These are phyloP conservation scores for Pleurotus salmoneostramineus DNA, from an alignment of 768 basidiomycete genomes.

Conservation along the genomic window DNA sequence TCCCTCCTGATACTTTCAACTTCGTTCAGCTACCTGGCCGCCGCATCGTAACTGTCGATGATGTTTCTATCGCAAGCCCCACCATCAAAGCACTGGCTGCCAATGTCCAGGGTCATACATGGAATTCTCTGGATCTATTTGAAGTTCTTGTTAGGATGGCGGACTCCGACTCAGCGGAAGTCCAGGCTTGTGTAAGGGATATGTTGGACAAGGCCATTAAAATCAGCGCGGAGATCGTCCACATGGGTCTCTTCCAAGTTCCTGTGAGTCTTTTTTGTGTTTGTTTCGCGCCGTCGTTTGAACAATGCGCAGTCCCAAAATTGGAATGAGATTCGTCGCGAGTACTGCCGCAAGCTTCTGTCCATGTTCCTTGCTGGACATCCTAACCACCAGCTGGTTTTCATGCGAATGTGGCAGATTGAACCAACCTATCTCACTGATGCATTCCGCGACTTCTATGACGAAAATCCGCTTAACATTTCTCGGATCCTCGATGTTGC, in stretches of 20 bases:
- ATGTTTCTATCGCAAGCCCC: slow-evolving; percentile 78
- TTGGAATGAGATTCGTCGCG: slow-evolving; percentile 87
- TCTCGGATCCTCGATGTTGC: slow-evolving; percentile 94
- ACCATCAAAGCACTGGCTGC: slow-evolving; percentile 91
- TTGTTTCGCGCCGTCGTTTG: slow-evolving; percentile 11
- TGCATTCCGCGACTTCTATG: slow-evolving; percentile 89
- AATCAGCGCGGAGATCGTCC: slow-evolving; percentile 89
- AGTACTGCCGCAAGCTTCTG: slow-evolving; percentile 81
- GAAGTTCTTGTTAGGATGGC: slow-evolving; percentile 82
- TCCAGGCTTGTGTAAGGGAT: slow-evolving; percentile 76
- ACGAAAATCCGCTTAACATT: slow-evolving; percentile 89
- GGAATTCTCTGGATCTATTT: slow-evolving; percentile 93
- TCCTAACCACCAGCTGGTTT: slow-evolving; percentile 94
- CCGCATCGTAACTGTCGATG: slow-evolving; percentile 84
- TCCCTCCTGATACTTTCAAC: slow-evolving; percentile 89
- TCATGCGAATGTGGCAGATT: slow-evolving; percentile 94
- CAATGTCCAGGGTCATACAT: slow-evolving; percentile 88
- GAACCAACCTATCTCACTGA: slow-evolving; percentile 82
- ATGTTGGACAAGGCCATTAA: slow-evolving; percentile 93
- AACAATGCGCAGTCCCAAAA: slow-evolving; percentile 53
- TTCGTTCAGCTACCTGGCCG: slow-evolving; percentile 85
- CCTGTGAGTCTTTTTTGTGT: slow-evolving; percentile 51
- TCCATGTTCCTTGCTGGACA: slow-evolving; percentile 90
- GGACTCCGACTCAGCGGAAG: slow-evolving; percentile 66
- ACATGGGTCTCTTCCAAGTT: slow-evolving; percentile 90